Base-by-base conservation (phyloP, 176 grass and related monocot genomes). In the Aegilops sharonensis region DNA sequence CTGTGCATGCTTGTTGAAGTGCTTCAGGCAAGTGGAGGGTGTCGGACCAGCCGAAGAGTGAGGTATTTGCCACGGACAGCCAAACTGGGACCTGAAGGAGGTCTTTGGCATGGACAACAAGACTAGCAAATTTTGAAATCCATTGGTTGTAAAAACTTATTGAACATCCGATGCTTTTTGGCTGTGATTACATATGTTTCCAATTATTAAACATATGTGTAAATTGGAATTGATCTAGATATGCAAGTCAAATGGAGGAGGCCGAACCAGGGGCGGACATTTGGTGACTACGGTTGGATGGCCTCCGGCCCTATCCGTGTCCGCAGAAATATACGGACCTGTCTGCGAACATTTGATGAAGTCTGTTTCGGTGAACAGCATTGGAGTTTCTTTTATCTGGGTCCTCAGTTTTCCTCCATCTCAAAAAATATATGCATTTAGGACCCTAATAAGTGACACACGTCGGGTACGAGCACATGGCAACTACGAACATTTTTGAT, bases 21-120 rank as follows among this genome's bases (percentile, higher is more conserved):
- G 6, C 54, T 21, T 57, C 6, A 18, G 0, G 54, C 6, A 8
- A 57, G 6, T 57, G 54, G 18, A 8, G 54, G 48, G 48, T 52
- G 48, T 15, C 13, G 47, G 12, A 50, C 47, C 4, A 50, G 17
- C 6, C 15, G 0, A 56, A 56, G 52, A 20, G 6, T 56, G 52
- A 56, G 52, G 14, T 56, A 15, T 6, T 56, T 56, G 15, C 15
- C 52, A 56, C 2, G 1, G 17, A 56, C 52, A 56, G 1, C 52
- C 17, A 0, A 20, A 0, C 2, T 56, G 17, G 1, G 15, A 8
- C 0, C 52, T 0, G 0, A 56, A 20, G 14, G 2, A 57, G 6
- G 6, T 8, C 52, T 56, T 20, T 57, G 0, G 54, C 54, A 21
- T 8, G 6, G 18, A 21, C 6, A 57, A 4, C 15, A 0, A 18